phyloP scores from a whole-genome alignment of 2,329 filamentous ascomycete species.

The Dothistroma septosporum region DNA sequence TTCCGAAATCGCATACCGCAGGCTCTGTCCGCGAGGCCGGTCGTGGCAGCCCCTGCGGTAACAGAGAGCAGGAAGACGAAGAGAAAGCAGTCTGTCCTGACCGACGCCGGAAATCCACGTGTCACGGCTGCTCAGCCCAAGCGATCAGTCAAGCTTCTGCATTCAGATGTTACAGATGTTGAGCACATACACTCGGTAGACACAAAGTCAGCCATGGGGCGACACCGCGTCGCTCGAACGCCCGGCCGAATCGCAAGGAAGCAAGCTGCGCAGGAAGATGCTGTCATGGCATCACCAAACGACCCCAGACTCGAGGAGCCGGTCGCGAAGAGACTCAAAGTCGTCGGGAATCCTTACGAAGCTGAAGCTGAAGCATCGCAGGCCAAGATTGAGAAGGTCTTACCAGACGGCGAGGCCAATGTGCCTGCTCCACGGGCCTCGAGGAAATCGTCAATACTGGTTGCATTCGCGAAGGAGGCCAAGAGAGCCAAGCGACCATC shows the following conservation, averaged over 20 bases:
- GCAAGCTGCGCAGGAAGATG: background rate
- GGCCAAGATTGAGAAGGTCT: background rate
- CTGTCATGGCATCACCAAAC: background rate
- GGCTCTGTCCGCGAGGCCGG: background rate
- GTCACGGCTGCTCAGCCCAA: background rate
- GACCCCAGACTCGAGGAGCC: background rate
- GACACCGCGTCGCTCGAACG: background rate
- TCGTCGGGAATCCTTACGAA: background rate
- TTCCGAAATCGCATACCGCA: constrained; percentile 5
- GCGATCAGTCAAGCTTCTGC: no score
- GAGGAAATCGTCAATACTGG: no score
- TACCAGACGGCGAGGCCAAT: background rate
- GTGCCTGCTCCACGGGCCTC: no score
- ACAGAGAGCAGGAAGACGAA: background rate
- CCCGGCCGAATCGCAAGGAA: background rate
- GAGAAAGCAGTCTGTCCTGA: background rate
- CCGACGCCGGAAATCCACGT: background rate
- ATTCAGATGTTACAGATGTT: background rate
- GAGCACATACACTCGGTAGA: background rate
- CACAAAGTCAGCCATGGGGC: background rate
- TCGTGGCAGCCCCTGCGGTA: background rate
- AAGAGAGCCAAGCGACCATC: constrained; percentile 1
- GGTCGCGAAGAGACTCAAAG: background rate
- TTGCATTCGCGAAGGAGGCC: background rate
- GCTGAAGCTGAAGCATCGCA: background rate